Evolutionary conservation across 495 filamentous ascomycete species (phyloP).

Genomic region (Aspergillus coremiiformis): DNA sequence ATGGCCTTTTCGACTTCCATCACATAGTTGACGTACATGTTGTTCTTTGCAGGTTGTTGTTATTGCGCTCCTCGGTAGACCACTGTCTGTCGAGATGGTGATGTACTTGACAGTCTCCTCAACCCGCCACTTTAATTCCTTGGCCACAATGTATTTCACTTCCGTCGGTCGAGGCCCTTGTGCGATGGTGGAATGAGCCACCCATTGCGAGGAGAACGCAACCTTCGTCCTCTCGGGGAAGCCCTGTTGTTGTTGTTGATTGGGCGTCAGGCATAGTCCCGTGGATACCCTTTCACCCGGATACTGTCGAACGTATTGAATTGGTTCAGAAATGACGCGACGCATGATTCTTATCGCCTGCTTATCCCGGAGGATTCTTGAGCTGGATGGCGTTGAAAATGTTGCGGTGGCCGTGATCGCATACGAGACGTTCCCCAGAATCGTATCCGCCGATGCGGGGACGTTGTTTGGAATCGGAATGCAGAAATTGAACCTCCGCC

Average conservation of each 20-base stretch:
- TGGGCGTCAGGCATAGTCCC: background rate
- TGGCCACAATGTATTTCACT: conserved; percentile 3
- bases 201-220: background rate
- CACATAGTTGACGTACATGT: background rate
- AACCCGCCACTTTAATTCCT: conserved; percentile 7
- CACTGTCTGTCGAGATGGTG: background rate
- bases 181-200: conserved; percentile 1
- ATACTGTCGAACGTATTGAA: background rate
- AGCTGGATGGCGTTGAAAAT: background rate
- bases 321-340: background rate
- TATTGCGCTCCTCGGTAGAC: background rate
- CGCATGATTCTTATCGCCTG: background rate
- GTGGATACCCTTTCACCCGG: background rate
- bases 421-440: conserved; percentile 2
- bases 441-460: background rate
- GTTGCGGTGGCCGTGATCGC: background rate
- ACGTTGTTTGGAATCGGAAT: background rate
- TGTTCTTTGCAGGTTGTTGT: background rate
- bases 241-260: background rate
- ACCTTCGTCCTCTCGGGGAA: background rate
- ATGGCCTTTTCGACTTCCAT: background rate
- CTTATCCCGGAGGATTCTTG: background rate
- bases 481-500: background rate
- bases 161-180: conserved; percentile 3
- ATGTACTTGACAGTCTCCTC: conserved; percentile 5